Evolutionary conservation across 108 stramenopile species (phyloP).

Genomic region (Nannochloropsis salina): DNA sequence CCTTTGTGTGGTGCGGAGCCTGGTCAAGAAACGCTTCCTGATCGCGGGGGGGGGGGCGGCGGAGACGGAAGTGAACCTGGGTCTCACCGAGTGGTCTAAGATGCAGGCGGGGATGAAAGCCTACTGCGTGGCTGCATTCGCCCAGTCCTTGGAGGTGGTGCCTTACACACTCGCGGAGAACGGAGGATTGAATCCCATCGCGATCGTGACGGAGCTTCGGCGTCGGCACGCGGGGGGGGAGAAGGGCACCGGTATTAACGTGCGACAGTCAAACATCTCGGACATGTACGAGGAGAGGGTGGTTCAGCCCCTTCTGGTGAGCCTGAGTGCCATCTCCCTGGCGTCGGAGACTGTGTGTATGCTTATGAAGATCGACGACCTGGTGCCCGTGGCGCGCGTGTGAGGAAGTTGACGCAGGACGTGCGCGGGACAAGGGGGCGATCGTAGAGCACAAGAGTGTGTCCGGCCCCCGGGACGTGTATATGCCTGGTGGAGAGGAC

Average conservation of each 20-base stretch:
- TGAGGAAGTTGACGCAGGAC: background rate
- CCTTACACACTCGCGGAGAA: conserved; percentile 99
- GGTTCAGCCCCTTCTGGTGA: conserved; percentile 91
- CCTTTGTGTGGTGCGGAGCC: conserved; percentile 77
- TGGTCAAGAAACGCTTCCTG: conserved; percentile 85
- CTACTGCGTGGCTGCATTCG: conserved; percentile 93
- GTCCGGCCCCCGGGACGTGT: background rate
- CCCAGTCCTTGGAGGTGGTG: conserved; percentile 92
- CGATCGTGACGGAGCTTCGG: conserved; percentile 89
- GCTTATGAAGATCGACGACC: conserved; percentile 97
- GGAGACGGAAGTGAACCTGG: conserved; percentile 84
- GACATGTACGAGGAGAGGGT: conserved; percentile 91
- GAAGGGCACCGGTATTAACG: conserved; percentile 22
- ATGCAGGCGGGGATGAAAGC: conserved; percentile 80
- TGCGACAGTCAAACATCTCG: conserved; percentile 58
- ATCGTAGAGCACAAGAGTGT: background rate
- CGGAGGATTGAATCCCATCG: conserved; percentile 95
- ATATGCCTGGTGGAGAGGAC: background rate
- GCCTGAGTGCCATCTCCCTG: conserved; percentile 79
- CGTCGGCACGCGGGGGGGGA: conserved; percentile 61
- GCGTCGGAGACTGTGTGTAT: conserved; percentile 96
- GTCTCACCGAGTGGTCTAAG: conserved; percentile 69
- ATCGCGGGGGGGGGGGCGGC: conserved; percentile 98
- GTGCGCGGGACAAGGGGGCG: background rate
- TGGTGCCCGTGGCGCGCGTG: conserved; percentile 65